Evolutionary conservation across 495 filamentous ascomycete genomes (phyloP), one percentile per base, ranked within the genome.

Genomic region (Talaromyces thailandensis): DNA sequence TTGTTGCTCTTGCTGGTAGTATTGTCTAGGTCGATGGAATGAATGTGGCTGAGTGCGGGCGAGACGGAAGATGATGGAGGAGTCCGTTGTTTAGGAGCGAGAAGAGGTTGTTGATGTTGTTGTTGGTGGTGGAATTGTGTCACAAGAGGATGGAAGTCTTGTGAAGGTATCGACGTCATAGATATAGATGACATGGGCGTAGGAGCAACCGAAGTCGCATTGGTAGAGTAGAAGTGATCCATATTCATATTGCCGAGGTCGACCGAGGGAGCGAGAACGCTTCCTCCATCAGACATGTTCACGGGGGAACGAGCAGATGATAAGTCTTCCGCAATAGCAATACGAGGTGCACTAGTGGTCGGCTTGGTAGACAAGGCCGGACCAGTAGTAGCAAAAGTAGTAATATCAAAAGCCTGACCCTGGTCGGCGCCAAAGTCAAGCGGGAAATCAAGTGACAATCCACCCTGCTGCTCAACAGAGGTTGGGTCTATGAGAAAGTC

Each of bases 31-130:
- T 59, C 55, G 57, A 40, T 25, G 8, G 57, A 23, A 24, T 50
- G 24, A 23, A 52, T 52, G 25, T 50, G 26, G 6, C 40, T 61
- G n/a, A 52, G 26, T 6, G 59, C 37, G 16, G 59, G 59, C 11
- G 59, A 61, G 11, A 32, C 40, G 0, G 59, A 61, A 12, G 43
- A 61, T 16, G 58, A 23, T 32, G 59, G 40, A 18, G 59, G 37
- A 52, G 59, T 50, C 3, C 28, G 40, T 31, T 61, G 59, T 48
- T 61, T 61, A 1, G 59, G 59, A 61, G 59, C 59, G 14, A 61
- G 40, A 21, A 61, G 14, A 51, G 59, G 59, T 26, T 43, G 56
- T 12, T 58, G 48, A 24, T 52, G 56, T 32, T 58, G 29, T 35
- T 58, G 29, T 35, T 31, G 53, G 9, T 61, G 25, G 11, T 48